These are phyloP conservation scores for Kodamaea restingae DNA, from an alignment of 805 yeast species.

Conservation along the genomic window DNA sequence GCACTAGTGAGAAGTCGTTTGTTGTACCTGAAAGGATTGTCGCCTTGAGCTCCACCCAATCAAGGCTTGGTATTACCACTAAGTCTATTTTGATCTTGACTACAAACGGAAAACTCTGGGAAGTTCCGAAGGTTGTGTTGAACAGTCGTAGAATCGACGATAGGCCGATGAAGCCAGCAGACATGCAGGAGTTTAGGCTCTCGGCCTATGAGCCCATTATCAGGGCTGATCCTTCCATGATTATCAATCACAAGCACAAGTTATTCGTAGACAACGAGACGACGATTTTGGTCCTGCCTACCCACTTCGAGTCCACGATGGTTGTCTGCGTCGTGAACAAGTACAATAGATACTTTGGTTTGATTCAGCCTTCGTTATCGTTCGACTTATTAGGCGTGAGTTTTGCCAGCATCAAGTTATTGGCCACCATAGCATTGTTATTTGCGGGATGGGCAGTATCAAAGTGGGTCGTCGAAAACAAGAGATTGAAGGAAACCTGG, in stretches of 20 bases:
- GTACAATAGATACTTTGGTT: slow-evolving; percentile 70
- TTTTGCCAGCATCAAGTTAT: slow-evolving; percentile 64
- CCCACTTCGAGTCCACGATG: slow-evolving; percentile 78
- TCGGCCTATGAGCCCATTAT: slow-evolving; percentile 65
- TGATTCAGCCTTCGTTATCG: slow-evolving; percentile 74
- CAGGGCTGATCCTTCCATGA: slow-evolving; percentile 30
- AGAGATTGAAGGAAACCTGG: slow-evolving; percentile 55
- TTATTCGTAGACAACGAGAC: slow-evolving; percentile 16
- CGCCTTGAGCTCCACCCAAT: slow-evolving; percentile 42
- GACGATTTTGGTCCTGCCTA: slow-evolving; percentile 34
- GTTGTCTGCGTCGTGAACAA: slow-evolving; percentile 59
- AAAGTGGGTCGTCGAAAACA: slow-evolving; percentile 54
- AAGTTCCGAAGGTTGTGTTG: slow-evolving; percentile 65
- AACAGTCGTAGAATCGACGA: slow-evolving; percentile 68
- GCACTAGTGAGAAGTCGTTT: slow-evolving; percentile 51
- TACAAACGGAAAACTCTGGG: slow-evolving; percentile 56
- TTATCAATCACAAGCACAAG: slow-evolving; percentile 36
- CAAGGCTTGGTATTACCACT: slow-evolving; percentile 48
- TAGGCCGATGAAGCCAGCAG: slow-evolving; percentile 46
- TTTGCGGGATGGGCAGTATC: slow-evolving; percentile 43
- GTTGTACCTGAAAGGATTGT: slow-evolving; percentile 57
- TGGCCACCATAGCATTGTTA: slow-evolving; percentile 55
- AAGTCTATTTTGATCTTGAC: slow-evolving; percentile 61
- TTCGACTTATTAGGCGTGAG: slow-evolving; percentile 68
- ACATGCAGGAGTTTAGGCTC: slow-evolving; percentile 55